phyloP scores from a whole-genome alignment of 2,329 filamentous ascomycete species.

The Parastagonospora nodorum region DNA sequence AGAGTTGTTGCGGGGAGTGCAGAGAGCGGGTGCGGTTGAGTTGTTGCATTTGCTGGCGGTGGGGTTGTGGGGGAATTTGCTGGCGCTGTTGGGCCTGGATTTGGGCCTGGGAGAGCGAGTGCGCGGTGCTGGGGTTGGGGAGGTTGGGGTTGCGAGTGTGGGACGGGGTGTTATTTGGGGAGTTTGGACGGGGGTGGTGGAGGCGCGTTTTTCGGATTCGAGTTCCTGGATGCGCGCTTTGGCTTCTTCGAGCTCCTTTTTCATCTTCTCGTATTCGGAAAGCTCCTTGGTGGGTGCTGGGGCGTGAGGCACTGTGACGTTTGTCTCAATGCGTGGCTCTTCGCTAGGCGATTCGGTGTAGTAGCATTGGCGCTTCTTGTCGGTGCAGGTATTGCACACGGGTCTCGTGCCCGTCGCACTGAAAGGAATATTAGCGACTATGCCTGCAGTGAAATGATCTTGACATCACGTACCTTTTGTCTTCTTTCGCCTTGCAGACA shows the following conservation, averaged over 20 bases:
- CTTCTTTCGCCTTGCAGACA: conserved; percentile 44
- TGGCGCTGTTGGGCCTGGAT: conserved; percentile 15
- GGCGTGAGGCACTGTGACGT: conserved; percentile 21
- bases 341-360: conserved; percentile 29
- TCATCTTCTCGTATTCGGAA: conserved; percentile 42
- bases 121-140: conserved; percentile 12
- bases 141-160: conserved; percentile 22
- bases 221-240: conserved; percentile 42
- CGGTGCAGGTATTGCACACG: conserved; percentile 39
- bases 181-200: conserved; percentile 33
- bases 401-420: conserved; percentile 46
- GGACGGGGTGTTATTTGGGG: conserved; percentile 23
- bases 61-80: conserved; percentile 15
- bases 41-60: conserved; percentile 30
- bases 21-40: conserved; percentile 22
- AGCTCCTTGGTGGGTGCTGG: conserved; percentile 23
- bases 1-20: conserved; percentile 22
- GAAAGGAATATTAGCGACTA: conserved; percentile 10
- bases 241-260: conserved; percentile 43
- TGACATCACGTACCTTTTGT: conserved; percentile 38
- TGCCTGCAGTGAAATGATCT: background rate
- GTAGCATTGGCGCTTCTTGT: conserved; percentile 42
- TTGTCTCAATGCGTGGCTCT: conserved; percentile 18
- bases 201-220: conserved; percentile 37
- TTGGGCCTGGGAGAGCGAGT: conserved; percentile 5